Percentiles rank a stretch among this genome's conserved stretches.
These are phyloP conservation scores for Rosa lucieae DNA, from an alignment of 306 rosid genomes.

Conservation along the genomic window DNA sequence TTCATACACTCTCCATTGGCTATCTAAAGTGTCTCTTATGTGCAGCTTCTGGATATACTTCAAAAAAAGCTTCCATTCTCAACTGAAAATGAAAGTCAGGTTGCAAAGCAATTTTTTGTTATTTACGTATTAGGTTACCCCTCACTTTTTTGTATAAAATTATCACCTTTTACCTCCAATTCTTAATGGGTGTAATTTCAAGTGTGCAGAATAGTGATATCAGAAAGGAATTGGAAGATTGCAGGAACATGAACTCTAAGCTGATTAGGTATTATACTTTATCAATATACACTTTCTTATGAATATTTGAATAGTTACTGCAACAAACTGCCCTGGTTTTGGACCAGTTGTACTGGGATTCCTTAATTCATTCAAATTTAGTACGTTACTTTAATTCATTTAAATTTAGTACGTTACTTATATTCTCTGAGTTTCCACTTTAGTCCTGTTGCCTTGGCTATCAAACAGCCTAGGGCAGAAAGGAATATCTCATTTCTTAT, in stretches of 20 bases:
- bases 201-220: constrained; percentile 53
- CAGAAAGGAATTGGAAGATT: constrained; percentile 55
- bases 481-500: neutral
- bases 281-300: neutral
- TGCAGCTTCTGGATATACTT: constrained; percentile 59
- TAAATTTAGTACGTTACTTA: no score
- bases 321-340: neutral
- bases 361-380: no score
- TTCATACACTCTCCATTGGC: constrained; percentile 25
- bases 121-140: constrained; percentile 7
- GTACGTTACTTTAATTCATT: no score
- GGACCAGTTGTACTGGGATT: neutral
- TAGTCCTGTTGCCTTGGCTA: neutral
- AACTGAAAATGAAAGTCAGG: constrained; percentile 52
- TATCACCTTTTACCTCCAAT: neutral
- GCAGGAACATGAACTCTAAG: constrained; percentile 63
- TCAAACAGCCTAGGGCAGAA: neutral
- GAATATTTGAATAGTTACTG: neutral
- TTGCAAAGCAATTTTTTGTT: constrained; percentile 26
- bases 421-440: neutral
- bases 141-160: neutral
- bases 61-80: constrained; percentile 45
- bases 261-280: constrained; percentile 46
- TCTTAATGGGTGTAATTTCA: constrained; percentile 5
- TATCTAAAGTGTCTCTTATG: constrained; percentile 25